Evolutionary conservation across 768 basidiomycete genomes (phyloP).

Genomic region (Panellus pusillus): DNA sequence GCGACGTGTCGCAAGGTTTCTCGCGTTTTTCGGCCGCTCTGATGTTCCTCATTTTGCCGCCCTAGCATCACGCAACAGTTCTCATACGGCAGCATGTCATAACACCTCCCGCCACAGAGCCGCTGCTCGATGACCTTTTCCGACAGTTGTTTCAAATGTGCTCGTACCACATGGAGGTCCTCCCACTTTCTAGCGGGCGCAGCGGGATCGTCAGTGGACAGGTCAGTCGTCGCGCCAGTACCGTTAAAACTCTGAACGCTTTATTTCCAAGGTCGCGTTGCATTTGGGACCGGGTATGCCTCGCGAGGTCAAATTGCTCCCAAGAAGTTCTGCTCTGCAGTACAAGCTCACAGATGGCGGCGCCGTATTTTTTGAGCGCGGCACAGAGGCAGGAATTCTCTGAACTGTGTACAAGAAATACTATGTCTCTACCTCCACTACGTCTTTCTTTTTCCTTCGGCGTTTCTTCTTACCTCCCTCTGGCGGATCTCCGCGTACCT

Average conservation of each 20-base stretch:
- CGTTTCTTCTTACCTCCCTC: constrained; percentile 41
- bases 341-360: constrained; percentile 70
- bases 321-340: constrained; percentile 60
- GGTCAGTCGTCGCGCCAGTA: constrained; percentile 40
- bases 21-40: not conserved
- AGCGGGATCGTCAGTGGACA: constrained; percentile 81
- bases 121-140: constrained; percentile 53
- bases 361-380: constrained; percentile 70
- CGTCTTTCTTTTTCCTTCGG: constrained; percentile 34
- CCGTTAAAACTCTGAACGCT: not conserved
- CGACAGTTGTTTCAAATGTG: constrained; percentile 60
- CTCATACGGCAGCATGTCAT: constrained; percentile 66
- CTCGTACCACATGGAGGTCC: constrained; percentile 70
- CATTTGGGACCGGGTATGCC: constrained; percentile 52
- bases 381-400: constrained; percentile 65
- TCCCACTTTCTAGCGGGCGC: constrained; percentile 68
- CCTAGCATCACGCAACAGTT: constrained; percentile 52
- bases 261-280: constrained; percentile 50
- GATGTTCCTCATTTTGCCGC: not conserved
- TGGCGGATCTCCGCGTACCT: constrained; percentile 17
- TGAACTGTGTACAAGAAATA: constrained; percentile 25
- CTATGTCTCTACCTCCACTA: constrained; percentile 1
- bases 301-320: constrained; percentile 39
- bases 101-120: constrained; percentile 43
- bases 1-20: constrained; percentile 56